Evolutionary conservation across 306 rosid species (phyloP).

Genomic region (Prunus fruticosa): DNA sequence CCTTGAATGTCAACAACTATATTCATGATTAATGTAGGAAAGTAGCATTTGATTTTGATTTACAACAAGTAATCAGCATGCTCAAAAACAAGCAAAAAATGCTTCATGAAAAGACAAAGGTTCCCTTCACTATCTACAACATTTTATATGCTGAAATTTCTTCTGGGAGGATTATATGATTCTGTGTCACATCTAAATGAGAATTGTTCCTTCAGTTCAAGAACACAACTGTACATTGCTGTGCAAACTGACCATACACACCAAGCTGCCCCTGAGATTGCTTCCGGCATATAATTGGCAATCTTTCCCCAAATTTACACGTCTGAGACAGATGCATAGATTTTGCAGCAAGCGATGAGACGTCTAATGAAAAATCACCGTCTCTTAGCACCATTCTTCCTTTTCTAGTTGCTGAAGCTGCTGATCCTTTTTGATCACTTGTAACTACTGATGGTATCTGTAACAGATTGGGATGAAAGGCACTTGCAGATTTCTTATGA

Average conservation of each 20-base stretch:
- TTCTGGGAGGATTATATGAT: constrained; percentile 1
- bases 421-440: constrained; percentile 42
- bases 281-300: constrained; percentile 48
- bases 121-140: constrained; percentile 17
- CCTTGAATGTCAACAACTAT: neutral
- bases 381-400: constrained; percentile 41
- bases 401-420: constrained; percentile 35
- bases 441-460: constrained; percentile 41
- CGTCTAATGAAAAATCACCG: constrained; percentile 34
- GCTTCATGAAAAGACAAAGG: constrained; percentile 3
- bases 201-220: constrained; percentile 32
- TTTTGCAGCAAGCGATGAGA: constrained; percentile 37
- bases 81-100: neutral
- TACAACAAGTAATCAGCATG: neutral
- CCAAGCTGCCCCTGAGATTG: constrained; percentile 54
- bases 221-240: constrained; percentile 50
- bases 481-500: constrained; percentile 37
- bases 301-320: constrained; percentile 53
- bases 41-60: neutral
- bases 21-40: neutral
- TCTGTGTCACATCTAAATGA: neutral
- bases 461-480: constrained; percentile 34
- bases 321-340: constrained; percentile 35
- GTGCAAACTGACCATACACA: constrained; percentile 45
- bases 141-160: constrained; percentile 6